Percentiles rank a stretch among this genome's conserved stretches.
Evolutionary conservation across 768 basidiomycete species (phyloP).

Genomic region (Ramaria sp.): DNA sequence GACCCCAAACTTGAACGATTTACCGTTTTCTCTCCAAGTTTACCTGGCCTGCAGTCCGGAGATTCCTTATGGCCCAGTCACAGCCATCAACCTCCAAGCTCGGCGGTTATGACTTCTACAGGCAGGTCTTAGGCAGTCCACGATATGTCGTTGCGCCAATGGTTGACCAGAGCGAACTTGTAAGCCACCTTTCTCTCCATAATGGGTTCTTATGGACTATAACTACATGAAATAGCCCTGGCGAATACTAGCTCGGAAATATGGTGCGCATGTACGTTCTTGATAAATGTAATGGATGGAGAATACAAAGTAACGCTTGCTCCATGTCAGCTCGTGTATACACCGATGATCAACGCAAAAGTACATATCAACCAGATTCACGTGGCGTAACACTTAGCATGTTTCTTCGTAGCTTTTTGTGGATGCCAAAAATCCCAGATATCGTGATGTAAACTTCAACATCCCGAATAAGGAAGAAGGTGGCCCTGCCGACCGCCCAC

Average conservation of each 20-base stretch:
- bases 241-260: conserved; percentile 71
- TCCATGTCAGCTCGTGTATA: conserved; percentile 63
- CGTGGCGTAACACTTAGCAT: too few relatives aligned
- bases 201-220: not conserved
- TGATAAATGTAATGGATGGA: not conserved
- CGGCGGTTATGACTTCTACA: conserved; percentile 77
- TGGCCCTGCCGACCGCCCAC: conserved; percentile 60
- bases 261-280: conserved; percentile 62
- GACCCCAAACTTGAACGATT: not conserved
- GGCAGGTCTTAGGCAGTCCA: conserved; percentile 67
- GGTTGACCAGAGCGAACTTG: conserved; percentile 97
- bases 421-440: conserved; percentile 38
- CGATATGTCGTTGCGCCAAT: conserved; percentile 93
- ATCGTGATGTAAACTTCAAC: conserved; percentile 60
- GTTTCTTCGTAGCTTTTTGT: conserved; percentile 46
- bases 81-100: conserved; percentile 30
- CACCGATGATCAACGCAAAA: conserved; percentile 97
- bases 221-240: conserved; percentile 52
- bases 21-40: not conserved
- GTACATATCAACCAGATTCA: conserved; percentile 22
- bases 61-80: not conserved
- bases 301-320: conserved; percentile 11
- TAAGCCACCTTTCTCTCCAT: conserved; percentile 28
- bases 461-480: conserved; percentile 75
- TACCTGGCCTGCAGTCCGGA: conserved; percentile 1